Conservation (phyloP, 1,139 yeast species). For the Blastobotrys capitulatus region DNA sequence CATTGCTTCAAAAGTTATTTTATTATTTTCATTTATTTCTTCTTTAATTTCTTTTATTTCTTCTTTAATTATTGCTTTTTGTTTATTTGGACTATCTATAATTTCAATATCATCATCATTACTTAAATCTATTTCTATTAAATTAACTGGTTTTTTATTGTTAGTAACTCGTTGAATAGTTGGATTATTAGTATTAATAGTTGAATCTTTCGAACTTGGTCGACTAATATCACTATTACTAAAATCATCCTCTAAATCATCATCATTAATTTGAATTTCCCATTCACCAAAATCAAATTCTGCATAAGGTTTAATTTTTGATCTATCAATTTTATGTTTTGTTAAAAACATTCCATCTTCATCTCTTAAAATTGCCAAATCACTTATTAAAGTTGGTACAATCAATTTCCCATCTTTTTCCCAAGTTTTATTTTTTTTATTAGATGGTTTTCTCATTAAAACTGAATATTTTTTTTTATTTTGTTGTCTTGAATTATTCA, state of each 20-base stretch:
- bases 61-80: neutral
- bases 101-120: neutral
- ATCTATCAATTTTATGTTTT: slow-evolving; percentile 12
- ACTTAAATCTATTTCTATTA: neutral
- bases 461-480: slow-evolving; percentile 3
- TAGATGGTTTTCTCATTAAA: slow-evolving; percentile 3
- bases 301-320: slow-evolving; percentile 1
- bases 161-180: neutral
- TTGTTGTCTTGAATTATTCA: neutral
- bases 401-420: slow-evolving; percentile 77
- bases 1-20: slow-evolving; percentile 5
- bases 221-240: neutral
- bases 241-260: neutral
- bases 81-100: neutral
- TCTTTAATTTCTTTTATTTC: neutral
- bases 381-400: slow-evolving; percentile 20
- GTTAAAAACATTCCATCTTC: slow-evolving; percentile 16
- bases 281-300: slow-evolving; percentile 6
- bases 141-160: neutral
- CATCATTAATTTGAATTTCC: slow-evolving; percentile 8
- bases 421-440: slow-evolving; percentile 87
- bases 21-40: neutral
- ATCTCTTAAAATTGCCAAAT: slow-evolving; percentile 20
- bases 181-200: neutral
- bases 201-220: neutral